phyloP scores from a whole-genome alignment of 768 basidiomycete genomes.

The Lenzites betulinus region DNA sequence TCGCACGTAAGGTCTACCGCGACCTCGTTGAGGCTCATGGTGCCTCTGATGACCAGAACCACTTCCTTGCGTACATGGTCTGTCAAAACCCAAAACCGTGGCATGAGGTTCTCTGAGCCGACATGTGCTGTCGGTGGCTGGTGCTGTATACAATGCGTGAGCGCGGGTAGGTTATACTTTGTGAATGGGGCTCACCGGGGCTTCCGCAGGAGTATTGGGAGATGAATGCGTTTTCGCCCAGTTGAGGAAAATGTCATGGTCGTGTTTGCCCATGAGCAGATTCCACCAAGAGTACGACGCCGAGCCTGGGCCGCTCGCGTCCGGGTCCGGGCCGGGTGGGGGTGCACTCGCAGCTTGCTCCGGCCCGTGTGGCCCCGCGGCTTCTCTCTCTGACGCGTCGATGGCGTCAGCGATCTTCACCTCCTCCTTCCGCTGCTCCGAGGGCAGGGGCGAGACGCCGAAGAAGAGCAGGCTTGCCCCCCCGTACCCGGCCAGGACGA shows the following conservation, averaged over 20 bases:
- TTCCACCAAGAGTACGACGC: constrained; percentile 78
- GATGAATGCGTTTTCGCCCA: constrained; percentile 40
- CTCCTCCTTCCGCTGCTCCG: constrained; percentile 55
- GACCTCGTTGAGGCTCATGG: constrained; percentile 86
- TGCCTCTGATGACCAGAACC: constrained; percentile 66
- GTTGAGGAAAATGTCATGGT: constrained; percentile 79
- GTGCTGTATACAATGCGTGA: not conserved
- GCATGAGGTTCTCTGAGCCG: constrained; percentile 71
- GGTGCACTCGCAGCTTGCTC: not conserved
- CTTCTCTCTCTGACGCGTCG: constrained; percentile 71
- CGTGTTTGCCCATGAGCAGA: constrained; percentile 75
- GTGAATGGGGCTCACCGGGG: not conserved
- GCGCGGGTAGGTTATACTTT: not conserved
- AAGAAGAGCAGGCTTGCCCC: constrained; percentile 83
- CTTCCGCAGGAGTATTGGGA: not conserved
- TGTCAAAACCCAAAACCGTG: constrained; percentile 84
- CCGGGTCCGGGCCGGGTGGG: not conserved
- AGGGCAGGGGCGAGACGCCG: constrained; percentile 49
- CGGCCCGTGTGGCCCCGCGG: constrained; percentile 22
- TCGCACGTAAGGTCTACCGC: constrained; percentile 87
- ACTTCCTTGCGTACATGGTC: constrained; percentile 76
- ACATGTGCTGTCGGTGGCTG: constrained; percentile 47
- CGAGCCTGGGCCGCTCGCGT: constrained; percentile 8
- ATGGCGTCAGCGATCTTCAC: constrained; percentile 64
- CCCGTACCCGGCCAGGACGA: constrained; percentile 84